Percentiles rank a stretch among this genome's conserved stretches.
These are phyloP conservation scores for Fraxinus platypoda DNA, from an alignment of 305 asterid genomes.

Conservation along the genomic window DNA sequence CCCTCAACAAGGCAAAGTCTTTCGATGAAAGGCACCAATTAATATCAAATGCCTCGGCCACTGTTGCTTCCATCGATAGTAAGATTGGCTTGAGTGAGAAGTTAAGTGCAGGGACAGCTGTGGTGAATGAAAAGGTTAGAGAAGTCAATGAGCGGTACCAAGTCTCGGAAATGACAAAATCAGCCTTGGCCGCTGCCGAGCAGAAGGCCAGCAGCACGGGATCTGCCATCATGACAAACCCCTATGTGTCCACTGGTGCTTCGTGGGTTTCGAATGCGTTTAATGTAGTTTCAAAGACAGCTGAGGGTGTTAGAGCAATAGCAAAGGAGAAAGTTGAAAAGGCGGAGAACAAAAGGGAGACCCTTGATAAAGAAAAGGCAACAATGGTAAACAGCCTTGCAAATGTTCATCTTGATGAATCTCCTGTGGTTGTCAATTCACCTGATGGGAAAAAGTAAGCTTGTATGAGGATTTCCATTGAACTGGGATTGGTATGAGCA, in stretches of 20 bases:
- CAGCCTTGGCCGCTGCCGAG: constrained; percentile 53
- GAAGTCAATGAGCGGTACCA: constrained; percentile 47
- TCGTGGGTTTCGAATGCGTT: constrained; percentile 51
- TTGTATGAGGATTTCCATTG: constrained; percentile 4
- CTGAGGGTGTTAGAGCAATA: constrained; percentile 48
- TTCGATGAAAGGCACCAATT: constrained; percentile 52
- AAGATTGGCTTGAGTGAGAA: constrained; percentile 53
- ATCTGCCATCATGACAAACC: constrained; percentile 45
- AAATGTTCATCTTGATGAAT: constrained; percentile 30
- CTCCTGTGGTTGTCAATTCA: constrained; percentile 17
- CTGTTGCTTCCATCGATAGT: constrained; percentile 46
- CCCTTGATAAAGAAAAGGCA: constrained; percentile 21
- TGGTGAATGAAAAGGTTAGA: constrained; percentile 44
- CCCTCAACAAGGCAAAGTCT: constrained; percentile 47
- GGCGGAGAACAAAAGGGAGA: constrained; percentile 41
- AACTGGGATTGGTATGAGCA: not conserved
- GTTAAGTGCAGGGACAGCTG: constrained; percentile 48
- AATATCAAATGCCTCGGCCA: constrained; percentile 47
- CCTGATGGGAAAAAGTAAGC: constrained; percentile 16
- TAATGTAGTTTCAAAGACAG: constrained; percentile 44
- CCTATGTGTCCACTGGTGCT: constrained; percentile 44
- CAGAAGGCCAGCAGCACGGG: constrained; percentile 46
- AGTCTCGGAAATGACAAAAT: constrained; percentile 52
- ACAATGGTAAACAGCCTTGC: constrained; percentile 29
- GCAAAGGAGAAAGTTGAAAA: constrained; percentile 50